A percentile compares a stretch with the other conserved stretches of the same genome.
Conservation (phyloP, 768 basidiomycete species). For the Pholiota microspora region DNA sequence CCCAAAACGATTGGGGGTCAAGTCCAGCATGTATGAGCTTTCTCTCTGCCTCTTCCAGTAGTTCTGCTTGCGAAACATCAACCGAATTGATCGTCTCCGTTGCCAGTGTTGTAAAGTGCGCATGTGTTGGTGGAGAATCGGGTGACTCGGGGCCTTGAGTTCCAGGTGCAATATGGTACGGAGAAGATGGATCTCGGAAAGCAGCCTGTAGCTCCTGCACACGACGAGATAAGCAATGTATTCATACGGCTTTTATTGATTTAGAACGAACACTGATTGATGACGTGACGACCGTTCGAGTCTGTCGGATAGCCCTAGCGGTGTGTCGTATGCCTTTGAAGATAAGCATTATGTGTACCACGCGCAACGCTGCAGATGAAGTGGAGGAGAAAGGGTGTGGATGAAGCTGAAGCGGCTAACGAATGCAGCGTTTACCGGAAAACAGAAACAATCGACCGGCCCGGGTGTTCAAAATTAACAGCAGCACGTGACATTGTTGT, state of each 20-base stretch:
- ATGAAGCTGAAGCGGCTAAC: neutral
- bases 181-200: slow-evolving; percentile 62
- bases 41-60: slow-evolving; percentile 37
- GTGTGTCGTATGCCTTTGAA: neutral
- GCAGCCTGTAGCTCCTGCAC: slow-evolving; percentile 56
- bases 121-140: slow-evolving; percentile 34
- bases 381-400: neutral
- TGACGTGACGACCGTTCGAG: slow-evolving; percentile 1
- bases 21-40: slow-evolving; percentile 47
- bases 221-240: too few species aligned
- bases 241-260: too few species aligned
- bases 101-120: slow-evolving; percentile 14
- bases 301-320: neutral
- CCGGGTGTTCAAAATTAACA: too few species aligned
- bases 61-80: slow-evolving; percentile 12
- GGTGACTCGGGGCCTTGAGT: slow-evolving; percentile 58
- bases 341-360: neutral
- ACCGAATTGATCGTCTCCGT: slow-evolving; percentile 7
- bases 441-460: neutral
- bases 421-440: neutral
- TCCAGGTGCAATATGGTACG: slow-evolving; percentile 63
- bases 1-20: slow-evolving; percentile 70
- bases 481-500: too few species aligned
- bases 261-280: slow-evolving; percentile 16
- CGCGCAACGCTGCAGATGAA: neutral